Conservation (phyloP, 164 flowering plant genomes). For the Stephania yunnanensis region DNA sequence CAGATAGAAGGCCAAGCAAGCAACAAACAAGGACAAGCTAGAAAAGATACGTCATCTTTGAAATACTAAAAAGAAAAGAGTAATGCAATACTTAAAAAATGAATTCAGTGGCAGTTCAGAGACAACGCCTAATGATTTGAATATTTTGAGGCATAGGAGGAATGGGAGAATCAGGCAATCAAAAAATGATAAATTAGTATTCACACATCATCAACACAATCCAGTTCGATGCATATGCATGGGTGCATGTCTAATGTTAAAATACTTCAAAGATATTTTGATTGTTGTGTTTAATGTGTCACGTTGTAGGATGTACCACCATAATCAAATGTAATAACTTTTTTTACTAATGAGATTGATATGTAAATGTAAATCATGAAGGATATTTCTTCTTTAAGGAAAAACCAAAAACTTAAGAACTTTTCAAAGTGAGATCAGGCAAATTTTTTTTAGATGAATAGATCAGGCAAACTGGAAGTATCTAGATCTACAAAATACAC, state of each 20-base stretch:
- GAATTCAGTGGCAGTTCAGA: too few relatives aligned
- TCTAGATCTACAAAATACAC: not conserved
- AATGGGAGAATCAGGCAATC: too few relatives aligned
- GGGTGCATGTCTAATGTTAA: not conserved
- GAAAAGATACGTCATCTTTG: not conserved
- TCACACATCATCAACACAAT: not conserved
- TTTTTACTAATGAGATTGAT: not conserved
- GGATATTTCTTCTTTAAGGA: not conserved
- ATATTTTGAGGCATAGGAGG: too few relatives aligned
- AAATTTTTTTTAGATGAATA: too few relatives aligned
- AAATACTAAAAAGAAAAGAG: too few relatives aligned
- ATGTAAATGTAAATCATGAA: not conserved
- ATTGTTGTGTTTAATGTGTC: not conserved
- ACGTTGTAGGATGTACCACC: not conserved
- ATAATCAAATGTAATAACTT: not conserved
- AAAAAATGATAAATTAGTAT: not conserved
- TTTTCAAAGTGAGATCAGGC: not conserved
- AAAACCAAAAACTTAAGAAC: not conserved
- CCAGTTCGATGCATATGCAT: not conserved
- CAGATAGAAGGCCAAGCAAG: not conserved
- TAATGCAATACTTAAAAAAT: too few relatives aligned
- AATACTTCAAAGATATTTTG: not conserved
- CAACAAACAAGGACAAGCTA: not conserved
- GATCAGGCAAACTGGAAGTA: not conserved
- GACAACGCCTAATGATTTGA: too few relatives aligned